Conservation (phyloP, 2,329 filamentous ascomycete species). For the Neodidymelliopsis sp. region DNA sequence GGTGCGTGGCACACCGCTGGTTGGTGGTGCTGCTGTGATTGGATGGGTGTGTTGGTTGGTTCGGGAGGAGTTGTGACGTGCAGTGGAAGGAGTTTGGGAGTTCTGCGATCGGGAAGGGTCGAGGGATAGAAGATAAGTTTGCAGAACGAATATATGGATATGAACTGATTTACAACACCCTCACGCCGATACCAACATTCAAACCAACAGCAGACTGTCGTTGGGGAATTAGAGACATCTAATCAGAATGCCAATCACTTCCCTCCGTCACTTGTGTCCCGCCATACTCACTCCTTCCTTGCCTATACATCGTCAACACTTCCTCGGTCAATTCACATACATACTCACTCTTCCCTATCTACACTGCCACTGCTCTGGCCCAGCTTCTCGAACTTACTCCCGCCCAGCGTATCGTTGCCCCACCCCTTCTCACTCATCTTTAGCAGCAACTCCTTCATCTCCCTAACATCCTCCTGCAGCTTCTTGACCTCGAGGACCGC, state of each 20-base stretch:
- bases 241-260: slow-evolving; percentile 33
- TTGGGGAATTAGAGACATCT: background rate
- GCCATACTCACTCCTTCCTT: slow-evolving; percentile 30
- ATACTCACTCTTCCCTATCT: slow-evolving; percentile 24
- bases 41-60: too few relatives aligned
- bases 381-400: slow-evolving; percentile 34
- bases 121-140: background rate
- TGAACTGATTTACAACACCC: background rate
- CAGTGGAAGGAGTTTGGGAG: background rate
- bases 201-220: too few relatives aligned
- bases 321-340: background rate
- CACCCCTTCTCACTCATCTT: slow-evolving; percentile 37
- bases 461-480: slow-evolving; percentile 54
- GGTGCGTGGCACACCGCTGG: too few relatives aligned
- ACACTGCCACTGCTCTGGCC: slow-evolving; percentile 36
- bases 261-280: slow-evolving; percentile 26
- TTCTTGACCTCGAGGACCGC: slow-evolving; percentile 70
- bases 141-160: background rate
- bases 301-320: background rate
- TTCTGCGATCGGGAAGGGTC: background rate
- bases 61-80: background rate
- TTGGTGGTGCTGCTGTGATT: too few relatives aligned
- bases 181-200: background rate
- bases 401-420: slow-evolving; percentile 42
- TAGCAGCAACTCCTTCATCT: slow-evolving; percentile 53